phyloP scores from a whole-genome alignment of 345 rosid genomes.

The Psidium friedrichsthalianum region DNA sequence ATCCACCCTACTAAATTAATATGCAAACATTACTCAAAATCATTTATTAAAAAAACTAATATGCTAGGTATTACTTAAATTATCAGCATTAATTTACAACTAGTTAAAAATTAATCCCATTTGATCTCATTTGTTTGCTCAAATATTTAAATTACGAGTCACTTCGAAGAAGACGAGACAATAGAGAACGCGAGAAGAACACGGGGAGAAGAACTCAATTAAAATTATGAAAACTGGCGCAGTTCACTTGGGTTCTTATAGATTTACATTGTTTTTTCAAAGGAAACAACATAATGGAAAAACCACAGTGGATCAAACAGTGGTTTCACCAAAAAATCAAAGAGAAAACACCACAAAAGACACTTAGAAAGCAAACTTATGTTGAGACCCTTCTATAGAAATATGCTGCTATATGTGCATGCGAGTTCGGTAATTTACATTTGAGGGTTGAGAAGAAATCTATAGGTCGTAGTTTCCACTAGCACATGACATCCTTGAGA shows the following conservation, averaged over 20 bases:
- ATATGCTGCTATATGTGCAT: not conserved
- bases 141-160: not conserved
- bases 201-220: not conserved
- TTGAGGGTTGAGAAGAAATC: not conserved
- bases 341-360: not conserved
- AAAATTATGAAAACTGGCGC: not conserved
- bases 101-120: not conserved
- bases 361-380: slow-evolving; percentile 1
- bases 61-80: not conserved
- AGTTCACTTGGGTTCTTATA: not conserved
- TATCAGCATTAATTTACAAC: not conserved
- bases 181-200: not conserved
- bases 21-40: not conserved
- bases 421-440: not conserved
- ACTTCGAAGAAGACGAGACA: not conserved
- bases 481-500: slow-evolving; percentile 98
- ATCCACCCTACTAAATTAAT: not conserved
- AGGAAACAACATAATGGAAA: not conserved
- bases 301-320: slow-evolving; percentile 11
- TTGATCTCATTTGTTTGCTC: not conserved
- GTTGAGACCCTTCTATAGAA: not conserved
- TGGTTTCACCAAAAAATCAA: not conserved
- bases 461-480: not conserved
- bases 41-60: not conserved
- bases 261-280: not conserved